Base-by-base conservation (phyloP, 176 grass and related monocot species). In the Triticum turgidum region DNA sequence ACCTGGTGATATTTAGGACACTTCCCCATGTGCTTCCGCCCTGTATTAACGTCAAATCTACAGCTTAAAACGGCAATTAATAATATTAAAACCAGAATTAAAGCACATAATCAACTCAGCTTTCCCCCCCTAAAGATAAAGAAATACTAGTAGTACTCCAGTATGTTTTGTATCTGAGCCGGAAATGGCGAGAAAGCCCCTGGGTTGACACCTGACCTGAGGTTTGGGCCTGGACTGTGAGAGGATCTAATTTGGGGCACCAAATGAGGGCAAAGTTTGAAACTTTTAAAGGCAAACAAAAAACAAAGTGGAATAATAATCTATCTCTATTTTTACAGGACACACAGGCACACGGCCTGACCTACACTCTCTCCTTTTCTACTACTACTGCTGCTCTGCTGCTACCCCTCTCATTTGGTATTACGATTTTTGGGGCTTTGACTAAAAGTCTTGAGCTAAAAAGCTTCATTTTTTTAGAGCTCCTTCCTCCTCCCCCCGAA, bases 301-400 rank as follows among this genome's bases (percentile, higher is more conserved):
- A 94, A 85, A 87, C 70, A 82, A 69, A 76, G 71, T 62, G 86
- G 84, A 83, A 89, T 86, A 80, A 89, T 86, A 87, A 65, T 79
- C 84, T 93, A 80, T 75, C 87, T 93, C 47, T 73, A 71, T 87
- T 88, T 91, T 88, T 88, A 89, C 92, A 88, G 79, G 87, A 38
- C 66, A 54, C 68, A 87, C 61, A 71, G 76, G 81, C 87, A 84
- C 65, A 84, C 90, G 86, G 80, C 89, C 79, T 83, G 86, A 91
- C 92, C 89, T 94, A 94, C 89, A 94, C 89, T 89, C 51, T 18
- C 89, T 54, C 89, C 89, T 94, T 94, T 94, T 94, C 92, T 94
- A 94, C 91, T 88, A 70, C 89, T 93, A 61, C 84, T 80, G 62
- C 88, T 56, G 71, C 77, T 62, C 88, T 56, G 71, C 51, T 76